phyloP scores from a whole-genome alignment of 1,139 yeast species.

The Geotrichum fermentans region DNA sequence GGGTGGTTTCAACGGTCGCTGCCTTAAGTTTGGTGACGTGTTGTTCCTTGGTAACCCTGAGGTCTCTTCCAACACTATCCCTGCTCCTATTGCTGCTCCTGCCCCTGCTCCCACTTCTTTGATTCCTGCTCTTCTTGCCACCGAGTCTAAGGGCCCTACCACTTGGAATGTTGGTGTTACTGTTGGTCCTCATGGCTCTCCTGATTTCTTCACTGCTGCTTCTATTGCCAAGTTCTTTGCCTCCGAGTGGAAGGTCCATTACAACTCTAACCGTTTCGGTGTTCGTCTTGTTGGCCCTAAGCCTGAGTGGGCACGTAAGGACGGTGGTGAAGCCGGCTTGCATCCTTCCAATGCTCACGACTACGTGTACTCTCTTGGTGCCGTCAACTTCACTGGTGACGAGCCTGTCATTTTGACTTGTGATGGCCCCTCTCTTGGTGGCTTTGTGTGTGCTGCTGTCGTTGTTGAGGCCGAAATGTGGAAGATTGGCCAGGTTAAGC shows the following conservation, averaged over 20 bases:
- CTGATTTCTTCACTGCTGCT: slow-evolving; percentile 83
- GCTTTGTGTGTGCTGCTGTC: slow-evolving; percentile 94
- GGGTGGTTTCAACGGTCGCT: slow-evolving; percentile 94
- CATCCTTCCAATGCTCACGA: slow-evolving; percentile 98
- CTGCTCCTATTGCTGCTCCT: slow-evolving; percentile 67
- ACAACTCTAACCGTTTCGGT: slow-evolving; percentile 94
- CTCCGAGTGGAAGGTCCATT: slow-evolving; percentile 87
- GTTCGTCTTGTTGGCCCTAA: slow-evolving; percentile 92
- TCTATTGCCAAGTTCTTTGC: slow-evolving; percentile 68
- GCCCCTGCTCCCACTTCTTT: slow-evolving; percentile 50
- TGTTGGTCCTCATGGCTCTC: slow-evolving; percentile 96
- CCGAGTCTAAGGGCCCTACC: slow-evolving; percentile 38
- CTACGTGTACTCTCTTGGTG: slow-evolving; percentile 93
- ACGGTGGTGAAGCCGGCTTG: slow-evolving; percentile 96
- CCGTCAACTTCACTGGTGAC: slow-evolving; percentile 95
- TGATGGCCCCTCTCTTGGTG: slow-evolving; percentile 97
- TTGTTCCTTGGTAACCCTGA: slow-evolving; percentile 78
- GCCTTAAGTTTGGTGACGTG: slow-evolving; percentile 86
- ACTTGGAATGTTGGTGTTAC: slow-evolving; percentile 89
- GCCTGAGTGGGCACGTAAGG: slow-evolving; percentile 94
- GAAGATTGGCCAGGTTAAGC: slow-evolving; percentile 96
- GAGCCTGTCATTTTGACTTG: slow-evolving; percentile 95
- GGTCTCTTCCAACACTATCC: slow-evolving; percentile 60
- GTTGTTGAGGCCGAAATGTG: slow-evolving; percentile 95
- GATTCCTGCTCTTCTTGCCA: slow-evolving; percentile 48